A percentile compares a stretch with the other conserved stretches of the same genome.
These are phyloP conservation scores for Erythrophleum ivorense DNA, from an alignment of 331 rosid species.

Conservation along the genomic window DNA sequence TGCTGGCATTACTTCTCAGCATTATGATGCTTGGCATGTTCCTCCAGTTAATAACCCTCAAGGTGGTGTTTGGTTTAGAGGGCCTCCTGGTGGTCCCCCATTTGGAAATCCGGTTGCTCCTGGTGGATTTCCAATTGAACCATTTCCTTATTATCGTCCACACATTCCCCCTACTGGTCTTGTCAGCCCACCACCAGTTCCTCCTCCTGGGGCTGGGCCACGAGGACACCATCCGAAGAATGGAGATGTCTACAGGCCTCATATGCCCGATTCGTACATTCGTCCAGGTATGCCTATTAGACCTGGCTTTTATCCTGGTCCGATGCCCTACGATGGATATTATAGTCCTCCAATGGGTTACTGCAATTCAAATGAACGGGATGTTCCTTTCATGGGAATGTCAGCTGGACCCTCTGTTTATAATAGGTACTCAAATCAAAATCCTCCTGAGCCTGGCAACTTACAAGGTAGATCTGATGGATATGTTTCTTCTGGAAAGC, in stretches of 20 bases:
- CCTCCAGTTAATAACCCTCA: conserved; percentile 73
- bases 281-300: conserved; percentile 81
- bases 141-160: conserved; percentile 74
- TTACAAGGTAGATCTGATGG: conserved; percentile 65
- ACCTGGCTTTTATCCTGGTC: conserved; percentile 85
- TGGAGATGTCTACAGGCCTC: conserved; percentile 84
- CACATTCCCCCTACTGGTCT: conserved; percentile 76
- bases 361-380: conserved; percentile 72
- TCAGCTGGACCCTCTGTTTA: conserved; percentile 61
- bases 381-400: conserved; percentile 77
- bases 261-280: conserved; percentile 73
- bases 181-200: conserved; percentile 58
- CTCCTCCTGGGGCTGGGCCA: conserved; percentile 72
- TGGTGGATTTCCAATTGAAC: conserved; percentile 82
- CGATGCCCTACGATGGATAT: conserved; percentile 77
- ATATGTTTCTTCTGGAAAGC: conserved; percentile 54
- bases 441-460: conserved; percentile 60
- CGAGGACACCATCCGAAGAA: conserved; percentile 79
- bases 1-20: conserved; percentile 64
- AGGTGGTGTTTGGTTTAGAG: conserved; percentile 86
- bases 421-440: conserved; percentile 65
- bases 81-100: conserved; percentile 82
- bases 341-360: conserved; percentile 73
- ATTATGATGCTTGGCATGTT: conserved; percentile 84
- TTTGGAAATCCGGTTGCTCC: conserved; percentile 73